Evolutionary conservation across 2,329 filamentous ascomycete species (phyloP), one percentile per base, ranked within the genome.

Genomic region (Gaeumannomyces tritici): DNA sequence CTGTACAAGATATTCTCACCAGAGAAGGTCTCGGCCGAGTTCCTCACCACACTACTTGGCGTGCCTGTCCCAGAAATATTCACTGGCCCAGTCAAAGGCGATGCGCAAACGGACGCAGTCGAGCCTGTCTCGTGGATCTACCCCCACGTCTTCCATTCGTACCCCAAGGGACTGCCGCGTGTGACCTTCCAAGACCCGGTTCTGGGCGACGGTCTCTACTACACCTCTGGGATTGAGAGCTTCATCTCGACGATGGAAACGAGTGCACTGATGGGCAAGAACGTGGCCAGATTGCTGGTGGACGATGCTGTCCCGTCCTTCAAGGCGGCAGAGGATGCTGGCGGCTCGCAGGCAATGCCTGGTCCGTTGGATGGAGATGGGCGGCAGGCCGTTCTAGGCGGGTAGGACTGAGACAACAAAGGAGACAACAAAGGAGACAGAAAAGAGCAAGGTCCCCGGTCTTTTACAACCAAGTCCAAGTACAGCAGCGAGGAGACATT

Each of bases 241-340:
- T 97, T 99, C 72, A 96, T 98, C 67, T 95, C 89, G 12, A 96
- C 92, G 0, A 98, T 99, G 95, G 95, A 99, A 79, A 97, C 95
- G 8, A 96, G 88, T 72, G 89, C 91, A 1, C 75, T 98, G 67
- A 95, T 95, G 86, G 95, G 95, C 0, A 91, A 84, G 82, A 95
- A 95, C 70, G 87, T 95, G 26, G 91, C 90, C 11, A 81, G 80
- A 65, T 75, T 95, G 62, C 79, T 93, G 57, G 80, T 86, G 0
- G 84, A 93, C 69, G 83, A 83, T 28, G 42, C 18, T 1, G 15
- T 42, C 33, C 47, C 63, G 64, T 27, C 55, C 24, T 56, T 56
- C 13, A 28, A 28, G 13, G 18, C 55, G 2, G 35, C 66, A 62
- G 61, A 65, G 61, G 2, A 65, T 33, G n/a, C 57, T 54, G n/a